Conservation (phyloP, 768 basidiomycete genomes). For the Agaricus subrufescens region DNA sequence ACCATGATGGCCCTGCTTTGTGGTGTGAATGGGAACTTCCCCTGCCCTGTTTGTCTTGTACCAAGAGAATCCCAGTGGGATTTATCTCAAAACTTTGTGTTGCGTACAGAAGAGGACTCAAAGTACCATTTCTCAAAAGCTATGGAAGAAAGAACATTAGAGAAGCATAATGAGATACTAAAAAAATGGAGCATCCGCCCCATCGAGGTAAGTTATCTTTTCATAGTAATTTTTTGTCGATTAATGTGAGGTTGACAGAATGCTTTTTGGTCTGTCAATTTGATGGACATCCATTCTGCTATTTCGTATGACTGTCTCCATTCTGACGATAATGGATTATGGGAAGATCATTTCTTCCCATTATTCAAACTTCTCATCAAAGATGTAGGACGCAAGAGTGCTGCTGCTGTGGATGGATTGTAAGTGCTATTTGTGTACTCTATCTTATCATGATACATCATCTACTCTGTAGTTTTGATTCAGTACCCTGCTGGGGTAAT, state of each 20-base stretch:
- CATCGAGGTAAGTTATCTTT: constrained; percentile 6
- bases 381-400: not conserved
- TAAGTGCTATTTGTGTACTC: no score
- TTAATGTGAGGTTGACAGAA: no score
- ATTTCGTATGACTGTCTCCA: no score
- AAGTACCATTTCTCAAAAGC: constrained; percentile 11
- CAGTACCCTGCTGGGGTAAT: constrained; percentile 25
- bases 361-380: constrained; percentile 16
- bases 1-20: constrained; percentile 31
- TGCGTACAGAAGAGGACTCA: constrained; percentile 14
- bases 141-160: not conserved
- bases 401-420: not conserved
- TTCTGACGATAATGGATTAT: no score
- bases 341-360: no score
- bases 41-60: constrained; percentile 33
- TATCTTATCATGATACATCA: no score
- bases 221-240: no score
- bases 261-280: no score
- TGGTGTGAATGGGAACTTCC: constrained; percentile 20
- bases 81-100: constrained; percentile 9
- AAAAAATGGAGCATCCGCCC: constrained; percentile 17
- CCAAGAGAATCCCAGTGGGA: constrained; percentile 19
- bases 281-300: no score
- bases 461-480: not conserved
- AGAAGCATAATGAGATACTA: constrained; percentile 16